Evolutionary conservation across 768 basidiomycete species (phyloP), one percentile per base, ranked within the genome.

Genomic region (Auricularia sp.): DNA sequence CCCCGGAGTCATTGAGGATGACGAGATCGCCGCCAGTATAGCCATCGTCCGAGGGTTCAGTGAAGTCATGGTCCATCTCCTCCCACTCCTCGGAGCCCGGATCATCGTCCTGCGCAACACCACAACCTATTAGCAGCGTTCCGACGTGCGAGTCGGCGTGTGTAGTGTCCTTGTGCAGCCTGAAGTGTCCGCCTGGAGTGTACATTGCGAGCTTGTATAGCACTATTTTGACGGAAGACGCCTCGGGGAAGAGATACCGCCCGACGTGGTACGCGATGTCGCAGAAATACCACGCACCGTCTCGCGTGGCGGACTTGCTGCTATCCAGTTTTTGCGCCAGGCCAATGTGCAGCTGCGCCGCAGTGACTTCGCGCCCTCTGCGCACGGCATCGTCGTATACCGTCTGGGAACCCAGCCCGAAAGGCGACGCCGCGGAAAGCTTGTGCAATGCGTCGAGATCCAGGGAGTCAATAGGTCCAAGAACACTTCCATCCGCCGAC

Each of bases 171-270:
- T 71, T 71, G 62, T 74, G 74, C 3, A 65, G 6, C 58, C 68
- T 67, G 66, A 75, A 75, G 61, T 71, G 69, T 6, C 71, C 74
- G 3, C 66, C 70, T 0, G 72, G 71, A 0, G 73, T 74, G 54
- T 75, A 74, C 0, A 75, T 37, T 54, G 75, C 71, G n/a, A 75
- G 73, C 66, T 75, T 75, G 69, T 76, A 75, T 3, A 73, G 72
- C 51, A 70, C 68, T n/a, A 70, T 8, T 21, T 51, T 51, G 47
- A 51, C 47, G 10, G 47, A 42, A 42, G 8, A 18, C 47, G 14
- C 18, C 6, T 18, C 47, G 47, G 47, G 47, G 47, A 51, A 51
- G 10, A 51, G 47, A 16, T 16, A 16, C 10, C 18, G 14, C 18
- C 18, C 47, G 47, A 51, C 47, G 11, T 16, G 18, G 14, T 51